Percentiles rank a stretch among this genome's conserved stretches.
Conservation (phyloP, 805 yeast genomes). For the Metschnikowia hibisci region DNA sequence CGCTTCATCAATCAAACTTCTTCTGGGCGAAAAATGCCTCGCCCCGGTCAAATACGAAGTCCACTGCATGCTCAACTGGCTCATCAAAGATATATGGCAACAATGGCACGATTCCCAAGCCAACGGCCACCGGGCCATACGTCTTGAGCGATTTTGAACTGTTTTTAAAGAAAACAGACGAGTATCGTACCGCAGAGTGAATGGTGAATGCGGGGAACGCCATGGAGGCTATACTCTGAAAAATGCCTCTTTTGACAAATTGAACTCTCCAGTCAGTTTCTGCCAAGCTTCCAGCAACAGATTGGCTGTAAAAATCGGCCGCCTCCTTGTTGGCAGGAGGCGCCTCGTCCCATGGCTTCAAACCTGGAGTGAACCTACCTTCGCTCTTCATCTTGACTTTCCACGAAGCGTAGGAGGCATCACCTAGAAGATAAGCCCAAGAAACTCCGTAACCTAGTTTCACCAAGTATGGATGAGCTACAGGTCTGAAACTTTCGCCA, state of each 20-base stretch:
- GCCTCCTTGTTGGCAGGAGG: constrained; percentile 36
- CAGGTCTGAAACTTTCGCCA: constrained; percentile 83
- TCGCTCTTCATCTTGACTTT: constrained; percentile 61
- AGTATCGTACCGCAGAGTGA: constrained; percentile 69
- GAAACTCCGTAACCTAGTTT: constrained; percentile 65
- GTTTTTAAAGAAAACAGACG: constrained; percentile 59
- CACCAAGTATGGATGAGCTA: constrained; percentile 68
- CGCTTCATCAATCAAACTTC: neutral
- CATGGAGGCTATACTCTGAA: constrained; percentile 82
- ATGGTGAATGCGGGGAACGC: constrained; percentile 84
- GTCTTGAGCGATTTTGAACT: constrained; percentile 45
- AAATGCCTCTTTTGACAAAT: constrained; percentile 67
- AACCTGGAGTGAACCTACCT: constrained; percentile 57
- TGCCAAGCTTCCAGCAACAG: constrained; percentile 23
- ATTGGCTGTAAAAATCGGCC: constrained; percentile 27
- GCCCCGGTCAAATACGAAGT: constrained; percentile 54
- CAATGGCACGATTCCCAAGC: constrained; percentile 71
- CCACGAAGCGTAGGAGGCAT: constrained; percentile 72
- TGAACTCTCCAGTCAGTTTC: constrained; percentile 66
- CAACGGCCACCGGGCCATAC: constrained; percentile 77
- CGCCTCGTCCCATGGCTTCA: constrained; percentile 62
- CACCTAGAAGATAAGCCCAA: constrained; percentile 74
- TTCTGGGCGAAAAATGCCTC: constrained; percentile 17
- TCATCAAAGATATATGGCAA: constrained; percentile 78
- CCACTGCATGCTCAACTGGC: constrained; percentile 72